Percentiles rank a stretch among this genome's conserved stretches.
These are phyloP conservation scores for Lotus japonicus DNA, from an alignment of 306 rosid genomes.

Conservation along the genomic window DNA sequence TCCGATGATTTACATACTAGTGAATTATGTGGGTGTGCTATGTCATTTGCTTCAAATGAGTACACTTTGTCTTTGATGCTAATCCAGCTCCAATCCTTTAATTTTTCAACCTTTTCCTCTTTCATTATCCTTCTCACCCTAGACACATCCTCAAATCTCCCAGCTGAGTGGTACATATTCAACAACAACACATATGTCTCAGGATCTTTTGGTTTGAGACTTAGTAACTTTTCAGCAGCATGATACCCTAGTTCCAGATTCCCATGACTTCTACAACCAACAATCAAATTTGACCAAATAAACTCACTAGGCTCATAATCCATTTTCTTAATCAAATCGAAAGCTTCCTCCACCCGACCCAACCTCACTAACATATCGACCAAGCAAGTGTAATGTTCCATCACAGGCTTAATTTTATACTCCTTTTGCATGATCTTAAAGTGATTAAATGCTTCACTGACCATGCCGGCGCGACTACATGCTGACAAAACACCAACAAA, in stretches of 20 bases:
- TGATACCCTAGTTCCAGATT: constrained; percentile 52
- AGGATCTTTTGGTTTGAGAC: constrained; percentile 57
- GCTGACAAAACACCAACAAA: constrained; percentile 89
- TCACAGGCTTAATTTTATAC: constrained; percentile 73
- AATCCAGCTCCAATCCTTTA: constrained; percentile 90
- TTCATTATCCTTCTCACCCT: constrained; percentile 64
- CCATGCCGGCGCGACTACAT: constrained; percentile 76
- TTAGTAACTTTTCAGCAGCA: constrained; percentile 70
- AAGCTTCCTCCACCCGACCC: constrained; percentile 69
- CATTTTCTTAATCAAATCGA: constrained; percentile 54
- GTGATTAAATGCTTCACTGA: constrained; percentile 57
- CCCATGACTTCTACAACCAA: constrained; percentile 73
- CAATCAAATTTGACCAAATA: constrained; percentile 67
- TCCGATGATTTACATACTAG: constrained; percentile 40
- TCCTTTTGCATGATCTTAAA: constrained; percentile 73
- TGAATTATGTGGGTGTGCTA: constrained; percentile 32
- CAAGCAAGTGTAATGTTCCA: constrained; percentile 76
- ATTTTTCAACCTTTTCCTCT: constrained; percentile 53
- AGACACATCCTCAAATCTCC: constrained; percentile 58
- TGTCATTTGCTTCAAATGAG: constrained; percentile 65
- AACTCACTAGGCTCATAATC: constrained; percentile 57
- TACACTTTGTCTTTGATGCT: constrained; percentile 60
- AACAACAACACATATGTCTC: constrained; percentile 54
- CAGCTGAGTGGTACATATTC: constrained; percentile 57
- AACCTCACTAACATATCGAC: constrained; percentile 69